A percentile compares a stretch with the other conserved stretches of the same genome.
Conservation (phyloP, 177 flowering plant species). For the Vitis hybrid region DNA sequence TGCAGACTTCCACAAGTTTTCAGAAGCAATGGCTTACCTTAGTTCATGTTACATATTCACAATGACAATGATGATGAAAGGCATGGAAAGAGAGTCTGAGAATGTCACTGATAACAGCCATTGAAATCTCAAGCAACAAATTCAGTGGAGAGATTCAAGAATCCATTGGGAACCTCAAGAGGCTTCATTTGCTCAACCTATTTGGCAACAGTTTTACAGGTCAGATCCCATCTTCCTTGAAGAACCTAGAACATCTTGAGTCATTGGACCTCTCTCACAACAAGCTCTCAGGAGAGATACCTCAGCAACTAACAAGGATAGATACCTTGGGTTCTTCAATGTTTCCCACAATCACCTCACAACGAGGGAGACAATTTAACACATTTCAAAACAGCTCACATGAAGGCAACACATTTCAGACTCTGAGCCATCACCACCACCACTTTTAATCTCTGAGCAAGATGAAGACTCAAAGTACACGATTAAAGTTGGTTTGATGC, state of each 20-base stretch:
- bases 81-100: neutral
- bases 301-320: constrained; percentile 1
- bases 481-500: too few relatives aligned
- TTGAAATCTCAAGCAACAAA: constrained; percentile 12
- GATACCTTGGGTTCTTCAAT: neutral
- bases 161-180: neutral
- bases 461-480: too few relatives aligned
- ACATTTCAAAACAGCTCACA: neutral
- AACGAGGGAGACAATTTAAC: neutral
- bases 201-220: constrained; percentile 6
- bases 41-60: neutral
- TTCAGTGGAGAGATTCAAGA: constrained; percentile 3
- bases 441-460: neutral
- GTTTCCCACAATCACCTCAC: constrained; percentile 7
- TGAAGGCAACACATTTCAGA: neutral
- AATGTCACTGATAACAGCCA: neutral
- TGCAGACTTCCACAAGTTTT: too few relatives aligned
- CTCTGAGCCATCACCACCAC: neutral
- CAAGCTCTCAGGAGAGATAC: constrained; percentile 3
- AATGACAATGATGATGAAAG: neutral
- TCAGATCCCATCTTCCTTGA: constrained; percentile 1
- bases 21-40: neutral
- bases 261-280: constrained; percentile 10
- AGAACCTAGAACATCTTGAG: neutral
- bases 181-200: neutral